Base-by-base conservation (phyloP, 169 alveolate genomes). In the Cryptosporidium tyzzeri region DNA sequence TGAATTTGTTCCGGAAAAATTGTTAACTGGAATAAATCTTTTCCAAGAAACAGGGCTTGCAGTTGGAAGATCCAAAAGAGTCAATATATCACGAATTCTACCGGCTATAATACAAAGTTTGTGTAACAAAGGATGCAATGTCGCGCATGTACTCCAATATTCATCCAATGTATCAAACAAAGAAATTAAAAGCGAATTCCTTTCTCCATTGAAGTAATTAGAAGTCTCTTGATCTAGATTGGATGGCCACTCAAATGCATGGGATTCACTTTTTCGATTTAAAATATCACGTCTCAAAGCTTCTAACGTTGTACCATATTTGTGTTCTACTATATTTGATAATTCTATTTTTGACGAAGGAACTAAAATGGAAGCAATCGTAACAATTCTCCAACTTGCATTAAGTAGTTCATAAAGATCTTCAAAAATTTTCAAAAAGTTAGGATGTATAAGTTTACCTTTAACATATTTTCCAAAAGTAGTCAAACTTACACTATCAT, bases 161-260 rank as follows among this genome's bases (percentile, higher is more conserved):
- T 80, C 89, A 65, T 80, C 89, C 41, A 80, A 29, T 26, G 89
- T 80, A 59, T 80, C 89, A 80, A 80, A 80, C 8, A 80, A 58
- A 41, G 89, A 80, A 23, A 67, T 39, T 10, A 80, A 58, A 26
- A 80, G 37, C 33, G 89, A 62, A n/a, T 23, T 45, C 26, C 12
- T 65, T n/a, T 73, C 70, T 26, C 50, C 39, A 26, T 45, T 80
- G 8, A 80, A 31, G 23, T 44, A 37, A 29, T 59, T 62, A 26
- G 58, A 31, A 9, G 39, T 14, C 35, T 59, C 89, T 80, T 80
- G 73, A 44, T 41, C 16, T 18, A 62, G 16, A 21, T 29, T 67
- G 9, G 74, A 44, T 16, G 75, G 75, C 80, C 80, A 62, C 31
- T 80, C 89, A 48, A 62, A 80, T 39, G n/a, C 68, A 7, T 80